phyloP scores from a whole-genome alignment of 305 asterid species.

The Fraxinus greggii region DNA sequence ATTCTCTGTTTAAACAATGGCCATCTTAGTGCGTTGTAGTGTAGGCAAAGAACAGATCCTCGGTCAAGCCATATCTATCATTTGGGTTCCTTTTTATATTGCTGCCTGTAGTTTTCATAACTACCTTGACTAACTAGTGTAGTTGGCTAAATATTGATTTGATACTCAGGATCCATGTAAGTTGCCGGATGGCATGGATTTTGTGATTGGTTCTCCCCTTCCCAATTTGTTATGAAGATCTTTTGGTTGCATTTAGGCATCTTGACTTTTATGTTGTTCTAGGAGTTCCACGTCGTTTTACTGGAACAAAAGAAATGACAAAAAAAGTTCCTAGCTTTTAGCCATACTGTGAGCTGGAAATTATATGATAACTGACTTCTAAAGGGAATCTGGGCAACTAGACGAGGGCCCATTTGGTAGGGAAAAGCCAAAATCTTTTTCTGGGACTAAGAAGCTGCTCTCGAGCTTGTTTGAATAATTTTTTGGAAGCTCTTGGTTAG shows the following conservation, averaged over 20 bases:
- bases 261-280: not conserved
- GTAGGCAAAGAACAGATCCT: not conserved
- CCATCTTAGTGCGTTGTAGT: not conserved
- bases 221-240: not conserved
- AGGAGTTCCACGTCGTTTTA: not conserved
- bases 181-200: not conserved
- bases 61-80: not conserved
- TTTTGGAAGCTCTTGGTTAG: too few species aligned
- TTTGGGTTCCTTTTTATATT: not conserved
- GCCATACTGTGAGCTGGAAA: not conserved
- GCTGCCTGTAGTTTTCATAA: not conserved
- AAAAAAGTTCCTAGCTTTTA: not conserved
- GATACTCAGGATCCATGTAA: not conserved
- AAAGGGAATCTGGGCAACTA: not conserved
- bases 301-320: not conserved
- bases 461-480: too few species aligned
- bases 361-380: not conserved
- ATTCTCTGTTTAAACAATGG: not conserved
- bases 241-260: not conserved
- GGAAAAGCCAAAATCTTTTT: too few species aligned
- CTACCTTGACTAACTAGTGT: not conserved
- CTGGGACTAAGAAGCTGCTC: too few species aligned
- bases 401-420: not conserved
- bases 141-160: not conserved
- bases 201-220: not conserved